phyloP scores from a whole-genome alignment of 495 filamentous ascomycete genomes.

The Copromyces sp. region DNA sequence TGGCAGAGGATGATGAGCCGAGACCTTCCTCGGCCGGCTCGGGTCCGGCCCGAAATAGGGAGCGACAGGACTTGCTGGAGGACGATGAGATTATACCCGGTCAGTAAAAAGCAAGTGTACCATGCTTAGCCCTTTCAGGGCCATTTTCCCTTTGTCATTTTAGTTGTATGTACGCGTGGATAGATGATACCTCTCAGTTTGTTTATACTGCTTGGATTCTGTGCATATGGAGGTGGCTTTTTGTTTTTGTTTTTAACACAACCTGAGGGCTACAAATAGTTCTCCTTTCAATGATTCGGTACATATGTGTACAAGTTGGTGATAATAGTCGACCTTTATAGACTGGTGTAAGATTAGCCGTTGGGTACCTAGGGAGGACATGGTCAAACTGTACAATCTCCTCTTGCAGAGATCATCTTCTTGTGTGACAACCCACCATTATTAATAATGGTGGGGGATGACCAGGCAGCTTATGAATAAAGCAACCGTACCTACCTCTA shows the following conservation, averaged over 20 bases:
- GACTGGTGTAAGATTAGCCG: not conserved
- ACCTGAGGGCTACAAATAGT: not conserved
- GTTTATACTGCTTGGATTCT: not conserved
- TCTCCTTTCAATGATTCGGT: not conserved
- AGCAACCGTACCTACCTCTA: too few relatives aligned
- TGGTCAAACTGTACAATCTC: not conserved
- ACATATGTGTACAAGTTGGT: not conserved
- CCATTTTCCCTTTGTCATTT: not conserved
- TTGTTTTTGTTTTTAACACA: not conserved
- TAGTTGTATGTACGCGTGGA: not conserved
- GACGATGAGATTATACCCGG: conserved; percentile 21
- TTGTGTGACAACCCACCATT: not conserved
- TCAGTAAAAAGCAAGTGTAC: not conserved
- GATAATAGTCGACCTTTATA: not conserved
- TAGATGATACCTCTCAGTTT: not conserved
- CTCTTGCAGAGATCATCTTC: not conserved
- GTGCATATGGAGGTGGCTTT: not conserved
- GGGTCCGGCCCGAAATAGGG: not conserved
- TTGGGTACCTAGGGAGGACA: too few relatives aligned
- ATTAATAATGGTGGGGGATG: not conserved
- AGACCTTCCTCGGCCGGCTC: not conserved
- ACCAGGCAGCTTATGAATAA: too few relatives aligned
- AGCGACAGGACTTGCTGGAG: conserved; percentile 10
- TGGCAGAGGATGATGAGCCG: conserved; percentile 12
- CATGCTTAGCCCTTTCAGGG: not conserved